Base-by-base conservation (phyloP, 139 green algal genomes). In the Marvania coccoides region DNA sequence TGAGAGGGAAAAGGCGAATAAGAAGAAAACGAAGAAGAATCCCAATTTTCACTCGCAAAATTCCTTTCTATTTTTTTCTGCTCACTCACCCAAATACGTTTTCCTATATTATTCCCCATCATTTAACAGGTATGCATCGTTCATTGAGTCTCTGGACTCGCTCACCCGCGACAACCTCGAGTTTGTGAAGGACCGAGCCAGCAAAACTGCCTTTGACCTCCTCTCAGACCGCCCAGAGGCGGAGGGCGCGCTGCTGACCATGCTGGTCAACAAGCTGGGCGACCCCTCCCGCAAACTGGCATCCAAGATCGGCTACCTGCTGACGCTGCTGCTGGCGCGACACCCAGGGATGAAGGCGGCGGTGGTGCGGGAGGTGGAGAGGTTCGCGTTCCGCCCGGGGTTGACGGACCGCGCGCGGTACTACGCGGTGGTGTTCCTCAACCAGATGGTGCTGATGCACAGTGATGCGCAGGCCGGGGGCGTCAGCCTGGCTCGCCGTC, bases 191-290 rank as follows among this genome's bases (percentile, higher is more conserved):
- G 85, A 95, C 38, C 80, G 83, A 55, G 78, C 85, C 1, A 39
- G 86, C 8, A 88, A 88, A 66, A 65, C 65, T 8, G 26, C 73
- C 26, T 83, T 59, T 42, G 71, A 79, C 38, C 72, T 89, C 58
- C 74, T 88, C 4, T 33, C 26, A 3, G 29, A 19, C 26, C 81
- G 82, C 37, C 82, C 82, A 6, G 83, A 88, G 62, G 54, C 61
- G 48, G 87, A 93, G 63, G 75, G 58, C 9, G 54, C 35, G 53
- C 81, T 97, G 64, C 83, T 97, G 56, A 8, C 73, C 0, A 69
- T 71, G 1, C 61, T 97, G n/a, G 83, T 96, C 8, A 97, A 97
- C 86, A 97, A 97, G 79, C 84, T 97, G 40, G 91, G 91, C 1
- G 91, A 97, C 59, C 91, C 91, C 13, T 75, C 64, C 15, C 75